Evolutionary conservation across 73 alveolate species (phyloP), one percentile per base, ranked within the genome.

Genomic region (Paramecium tetraurelia): DNA sequence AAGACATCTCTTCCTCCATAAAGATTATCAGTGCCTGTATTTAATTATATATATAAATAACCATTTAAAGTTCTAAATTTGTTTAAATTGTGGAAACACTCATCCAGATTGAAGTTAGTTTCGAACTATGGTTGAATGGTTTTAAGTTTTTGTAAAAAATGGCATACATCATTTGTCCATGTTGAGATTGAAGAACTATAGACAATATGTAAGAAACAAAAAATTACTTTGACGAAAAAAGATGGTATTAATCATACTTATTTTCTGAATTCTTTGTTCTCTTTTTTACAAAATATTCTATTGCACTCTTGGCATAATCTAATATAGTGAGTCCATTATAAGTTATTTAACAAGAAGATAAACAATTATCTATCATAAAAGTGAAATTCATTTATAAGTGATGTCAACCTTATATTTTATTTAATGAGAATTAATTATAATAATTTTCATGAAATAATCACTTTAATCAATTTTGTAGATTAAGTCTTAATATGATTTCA

Each of bases 301-400:
- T 80, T n/a, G 90, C 90, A 80, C 57, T 80, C 35, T 80, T 80
- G 44, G 90, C 71, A 46, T 80, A 80, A 24, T 80, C 90, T 63
- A 80, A 80, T 22, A 80, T 31, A 18, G 76, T 80, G 2, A 80
- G 35, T 44, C 90, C 90, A 80, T 80, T 80, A 46, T 80, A 80
- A 14, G 90, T 80, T 22, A 80, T 24, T 80, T 80, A 44, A 80
- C 76, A 80, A 44, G 76, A 22, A 21, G 70, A 80, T 80, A 80
- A 80, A 80, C 90, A 80, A 80, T 80, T 44, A 44, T 80, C 90
- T 40, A 80, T 80, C 57, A 80, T 80, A 44, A 80, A 80, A 43
- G 76, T 48, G 75, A 80, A 80, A 48, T 80, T 80, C 90, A 80
- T 80, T 80, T 72, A 63, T 63, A 59, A 63, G 84, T 53, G 69